Evolutionary conservation across 2,329 filamentous ascomycete species (phyloP).

Genomic region (Diplodia mutila): DNA sequence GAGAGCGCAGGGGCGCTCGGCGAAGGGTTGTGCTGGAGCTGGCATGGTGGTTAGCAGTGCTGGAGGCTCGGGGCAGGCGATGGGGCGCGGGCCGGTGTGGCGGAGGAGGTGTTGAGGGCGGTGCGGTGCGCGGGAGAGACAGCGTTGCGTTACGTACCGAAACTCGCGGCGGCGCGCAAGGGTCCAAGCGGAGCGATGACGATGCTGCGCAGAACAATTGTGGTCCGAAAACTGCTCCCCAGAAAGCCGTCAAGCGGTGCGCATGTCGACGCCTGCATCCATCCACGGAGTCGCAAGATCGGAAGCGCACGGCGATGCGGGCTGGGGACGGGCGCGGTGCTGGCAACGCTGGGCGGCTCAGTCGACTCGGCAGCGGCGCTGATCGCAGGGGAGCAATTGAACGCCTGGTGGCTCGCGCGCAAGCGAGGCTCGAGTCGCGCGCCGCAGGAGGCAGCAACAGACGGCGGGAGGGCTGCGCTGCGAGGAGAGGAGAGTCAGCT

Average conservation of each 20-base stretch:
- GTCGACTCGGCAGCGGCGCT: slow-evolving; percentile 23
- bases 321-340: slow-evolving; percentile 18
- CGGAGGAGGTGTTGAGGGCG: slow-evolving; percentile 12
- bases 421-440: slow-evolving; percentile 6
- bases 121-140: slow-evolving; percentile 17
- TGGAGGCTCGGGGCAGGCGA: not conserved
- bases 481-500: slow-evolving; percentile 13
- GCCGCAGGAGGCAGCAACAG: slow-evolving; percentile 9
- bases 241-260: slow-evolving; percentile 20
- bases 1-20: slow-evolving; percentile 8
- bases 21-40: not conserved
- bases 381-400: slow-evolving; percentile 24
- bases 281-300: slow-evolving; percentile 21
- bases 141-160: slow-evolving; percentile 22
- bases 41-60: slow-evolving; percentile 14
- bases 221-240: slow-evolving; percentile 9
- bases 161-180: slow-evolving; percentile 17
- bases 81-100: not conserved
- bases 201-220: slow-evolving; percentile 22
- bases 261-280: slow-evolving; percentile 25
- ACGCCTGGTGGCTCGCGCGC: slow-evolving; percentile 24
- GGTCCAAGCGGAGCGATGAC: slow-evolving; percentile 16
- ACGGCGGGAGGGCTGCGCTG: slow-evolving; percentile 6
- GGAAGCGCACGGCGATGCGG: slow-evolving; percentile 21
- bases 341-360: slow-evolving; percentile 18